Evolutionary conservation across 495 filamentous ascomycete species (phyloP), one percentile per base, ranked within the genome.

Genomic region (Aspergillus avenaceus): DNA sequence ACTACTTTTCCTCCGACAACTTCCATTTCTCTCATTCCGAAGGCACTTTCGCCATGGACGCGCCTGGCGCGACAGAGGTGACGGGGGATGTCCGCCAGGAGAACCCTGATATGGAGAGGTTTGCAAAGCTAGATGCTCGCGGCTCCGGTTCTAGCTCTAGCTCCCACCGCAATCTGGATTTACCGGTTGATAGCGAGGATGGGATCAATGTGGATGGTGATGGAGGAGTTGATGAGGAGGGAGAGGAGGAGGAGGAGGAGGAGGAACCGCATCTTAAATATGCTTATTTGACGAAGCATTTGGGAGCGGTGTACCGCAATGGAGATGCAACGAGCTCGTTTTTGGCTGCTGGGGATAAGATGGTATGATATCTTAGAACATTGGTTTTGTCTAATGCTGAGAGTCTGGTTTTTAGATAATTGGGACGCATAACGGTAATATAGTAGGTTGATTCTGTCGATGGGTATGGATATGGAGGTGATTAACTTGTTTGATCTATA

Each of bases 231-330:
- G 73, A 79, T 0, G 84, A 84, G 0, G 84, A 84, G 0, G 84
- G 85, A 0, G 87, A 90, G 0, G 88, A 92, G 0, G 90, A 95
- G 0, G 88, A 88, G 0, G 91, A 95, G 8, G 92, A 97, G 7
- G 91, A 96, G n/a, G 93, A 98, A 64, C 95, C 93, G 41, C 87
- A 83, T 60, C 77, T 98, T 56, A 97, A 98, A 70, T 96, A 96
- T 67, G 84, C 84, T 23, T 83, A 87, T 47, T 67, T 97, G 49
- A 97, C 93, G 12, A 84, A 82, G 42, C 84, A 85, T 53, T 67
- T 97, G 49, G 82, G 78, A 13, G 69, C 86, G 5, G 82, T 96
- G 41, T 98, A 97, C 73, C 83, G 89, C 43, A 95, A 95, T 72
- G 91, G 90, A 48, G 93, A 98, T 77, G 87, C 90, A 50, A 95